phyloP scores from a whole-genome alignment of 2,329 filamentous ascomycete species.

The Paradendryphiella salina region DNA sequence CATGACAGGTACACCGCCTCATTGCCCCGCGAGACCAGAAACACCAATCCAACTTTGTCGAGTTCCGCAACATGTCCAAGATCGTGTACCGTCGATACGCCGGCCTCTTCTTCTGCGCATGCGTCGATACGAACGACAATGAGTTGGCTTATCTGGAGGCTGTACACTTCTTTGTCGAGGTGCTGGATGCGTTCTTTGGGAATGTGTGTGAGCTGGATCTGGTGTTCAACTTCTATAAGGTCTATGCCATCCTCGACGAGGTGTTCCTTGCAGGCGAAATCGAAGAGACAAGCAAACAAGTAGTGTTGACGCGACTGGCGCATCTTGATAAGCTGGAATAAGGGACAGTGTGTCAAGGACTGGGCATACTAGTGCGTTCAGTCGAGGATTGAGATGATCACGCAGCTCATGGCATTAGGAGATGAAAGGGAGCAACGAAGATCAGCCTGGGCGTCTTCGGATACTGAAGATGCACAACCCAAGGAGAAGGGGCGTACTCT shows the following conservation, averaged over 20 bases:
- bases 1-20: conserved; percentile 83
- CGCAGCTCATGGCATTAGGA: neutral
- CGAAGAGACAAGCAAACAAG: conserved; percentile 98
- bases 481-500: neutral
- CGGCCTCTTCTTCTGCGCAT: conserved; percentile 98
- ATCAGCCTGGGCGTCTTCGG: neutral
- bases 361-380: neutral
- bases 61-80: conserved; percentile 84
- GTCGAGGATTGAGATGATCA: neutral
- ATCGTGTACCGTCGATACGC: conserved; percentile 97
- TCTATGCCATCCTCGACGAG: conserved; percentile 97
- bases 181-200: conserved; percentile 96
- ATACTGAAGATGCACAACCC: neutral
- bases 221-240: conserved; percentile 75
- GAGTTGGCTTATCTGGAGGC: conserved; percentile 95
- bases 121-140: conserved; percentile 98
- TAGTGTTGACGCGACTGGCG: conserved; percentile 89
- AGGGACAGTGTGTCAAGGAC: neutral
- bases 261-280: conserved; percentile 98
- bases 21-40: conserved; percentile 98
- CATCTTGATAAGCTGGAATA: conserved; percentile 95
- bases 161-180: conserved; percentile 99
- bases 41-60: conserved; percentile 99
- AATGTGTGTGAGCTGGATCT: conserved; percentile 98
- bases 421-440: neutral